A percentile compares a stretch with the other conserved stretches of the same genome.
phyloP scores from a whole-genome alignment of 208 protist species.

The Vickermania ingenoplastis region DNA sequence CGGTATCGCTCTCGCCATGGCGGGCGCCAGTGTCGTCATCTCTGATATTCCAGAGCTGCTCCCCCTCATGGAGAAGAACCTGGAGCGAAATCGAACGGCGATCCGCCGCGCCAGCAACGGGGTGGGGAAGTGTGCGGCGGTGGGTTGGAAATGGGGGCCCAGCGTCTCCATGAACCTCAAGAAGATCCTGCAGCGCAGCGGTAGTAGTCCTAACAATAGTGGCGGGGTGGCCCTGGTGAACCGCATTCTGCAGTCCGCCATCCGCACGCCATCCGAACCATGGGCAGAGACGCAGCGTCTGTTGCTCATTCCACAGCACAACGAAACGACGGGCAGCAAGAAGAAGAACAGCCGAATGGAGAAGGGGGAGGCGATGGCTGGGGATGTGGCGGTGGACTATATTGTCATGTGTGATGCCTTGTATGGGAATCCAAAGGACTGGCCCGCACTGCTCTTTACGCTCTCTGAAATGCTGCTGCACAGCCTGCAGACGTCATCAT shows the following conservation, averaged over 20 bases:
- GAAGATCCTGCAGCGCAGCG: neutral
- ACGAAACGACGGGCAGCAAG: neutral
- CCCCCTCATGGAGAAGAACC: conserved; percentile 75
- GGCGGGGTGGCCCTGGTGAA: neutral
- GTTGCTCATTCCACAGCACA: neutral
- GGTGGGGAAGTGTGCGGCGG: conserved; percentile 33
- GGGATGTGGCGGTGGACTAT: conserved; percentile 18
- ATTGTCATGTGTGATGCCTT: conserved; percentile 82
- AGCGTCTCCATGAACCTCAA: conserved; percentile 3
- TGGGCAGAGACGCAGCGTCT: neutral
- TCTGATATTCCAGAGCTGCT: conserved; percentile 83
- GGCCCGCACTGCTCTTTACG: conserved; percentile 73
- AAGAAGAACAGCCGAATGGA: neutral
- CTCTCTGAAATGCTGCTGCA: conserved; percentile 51
- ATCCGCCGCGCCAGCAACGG: conserved; percentile 28
- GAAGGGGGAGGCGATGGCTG: neutral
- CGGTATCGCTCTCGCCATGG: conserved; percentile 84
- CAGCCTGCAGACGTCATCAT: neutral
- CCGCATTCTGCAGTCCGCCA: neutral
- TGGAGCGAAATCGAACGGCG: conserved; percentile 31
- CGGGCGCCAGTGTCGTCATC: conserved; percentile 45
- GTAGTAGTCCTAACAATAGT: neutral
- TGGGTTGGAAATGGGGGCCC: conserved; percentile 26
- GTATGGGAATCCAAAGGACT: conserved; percentile 83
- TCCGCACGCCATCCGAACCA: neutral